A percentile compares a stretch with the other conserved stretches of the same genome.
These are phyloP conservation scores for Neoarthrinium moseri DNA, from an alignment of 2,329 filamentous ascomycete species.

Conservation along the genomic window DNA sequence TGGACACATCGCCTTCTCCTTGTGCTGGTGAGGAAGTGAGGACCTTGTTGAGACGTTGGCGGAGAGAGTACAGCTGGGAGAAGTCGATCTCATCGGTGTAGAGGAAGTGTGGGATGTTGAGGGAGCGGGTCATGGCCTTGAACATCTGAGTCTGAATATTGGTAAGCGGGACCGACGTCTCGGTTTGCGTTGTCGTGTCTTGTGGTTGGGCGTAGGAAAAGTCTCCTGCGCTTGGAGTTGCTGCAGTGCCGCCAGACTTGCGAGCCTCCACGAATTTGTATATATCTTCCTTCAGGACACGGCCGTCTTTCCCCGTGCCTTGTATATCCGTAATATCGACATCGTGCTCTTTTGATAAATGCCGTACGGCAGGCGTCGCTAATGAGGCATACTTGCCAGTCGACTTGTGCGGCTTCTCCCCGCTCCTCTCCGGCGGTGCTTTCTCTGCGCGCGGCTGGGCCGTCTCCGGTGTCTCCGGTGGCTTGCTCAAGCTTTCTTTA, in stretches of 20 bases:
- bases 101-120: slow-evolving; percentile 91
- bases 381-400: slow-evolving; percentile 69
- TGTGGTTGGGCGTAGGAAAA: slow-evolving; percentile 28
- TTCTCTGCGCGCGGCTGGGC: slow-evolving; percentile 10
- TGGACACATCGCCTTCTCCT: slow-evolving; percentile 43
- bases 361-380: slow-evolving; percentile 89
- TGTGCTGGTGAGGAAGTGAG: slow-evolving; percentile 49
- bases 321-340: slow-evolving; percentile 75
- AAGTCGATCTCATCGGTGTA: slow-evolving; percentile 91
- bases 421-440: slow-evolving; percentile 9
- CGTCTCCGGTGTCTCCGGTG: slow-evolving; percentile 14
- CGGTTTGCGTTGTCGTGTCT: slow-evolving; percentile 54
- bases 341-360: slow-evolving; percentile 76
- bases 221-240: slow-evolving; percentile 20
- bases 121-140: slow-evolving; percentile 91
- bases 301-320: slow-evolving; percentile 86
- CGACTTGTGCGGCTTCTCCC: slow-evolving; percentile 23
- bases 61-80: slow-evolving; percentile 69
- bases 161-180: slow-evolving; percentile 69
- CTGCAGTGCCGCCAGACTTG: slow-evolving; percentile 17
- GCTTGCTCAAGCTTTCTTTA: slow-evolving; percentile 18
- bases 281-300: slow-evolving; percentile 92
- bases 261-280: slow-evolving; percentile 63
- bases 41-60: slow-evolving; percentile 71
- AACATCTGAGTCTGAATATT: slow-evolving; percentile 91